phyloP scores from a whole-genome alignment of 768 basidiomycete species.

The Phaffia tasmanica region DNA sequence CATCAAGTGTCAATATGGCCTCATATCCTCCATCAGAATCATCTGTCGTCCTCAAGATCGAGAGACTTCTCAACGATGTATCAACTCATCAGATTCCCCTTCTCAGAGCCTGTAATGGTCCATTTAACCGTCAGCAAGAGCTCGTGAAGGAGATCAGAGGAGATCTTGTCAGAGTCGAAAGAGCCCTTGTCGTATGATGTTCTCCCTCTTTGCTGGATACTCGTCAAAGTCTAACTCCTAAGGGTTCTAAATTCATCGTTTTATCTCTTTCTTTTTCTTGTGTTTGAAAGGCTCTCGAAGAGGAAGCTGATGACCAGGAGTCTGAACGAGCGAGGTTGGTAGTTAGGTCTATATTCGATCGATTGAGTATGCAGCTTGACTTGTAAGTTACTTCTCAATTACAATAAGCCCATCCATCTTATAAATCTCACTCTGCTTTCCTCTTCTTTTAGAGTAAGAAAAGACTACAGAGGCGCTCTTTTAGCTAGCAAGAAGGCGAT shows the following conservation, averaged over 20 bases:
- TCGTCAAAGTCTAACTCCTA: too few species aligned
- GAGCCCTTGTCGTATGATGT: slow-evolving; percentile 44
- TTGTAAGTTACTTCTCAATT: not conserved
- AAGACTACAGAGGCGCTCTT: slow-evolving; percentile 56
- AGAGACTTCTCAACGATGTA: slow-evolving; percentile 55
- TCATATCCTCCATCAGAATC: too few species aligned
- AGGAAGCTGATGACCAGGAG: slow-evolving; percentile 59
- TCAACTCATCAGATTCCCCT: slow-evolving; percentile 62
- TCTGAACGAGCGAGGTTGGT: slow-evolving; percentile 46
- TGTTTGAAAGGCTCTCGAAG: slow-evolving; percentile 41
- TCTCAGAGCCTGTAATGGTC: slow-evolving; percentile 56
- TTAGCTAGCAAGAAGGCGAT: slow-evolving; percentile 64
- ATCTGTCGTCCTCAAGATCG: slow-evolving; percentile 45
- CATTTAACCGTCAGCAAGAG: slow-evolving; percentile 59
- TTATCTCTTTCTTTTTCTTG: not conserved
- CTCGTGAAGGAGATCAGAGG: slow-evolving; percentile 63
- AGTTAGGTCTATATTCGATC: slow-evolving; percentile 33
- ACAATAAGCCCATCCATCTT: not conserved
- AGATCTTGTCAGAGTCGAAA: slow-evolving; percentile 54
- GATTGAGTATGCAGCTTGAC: slow-evolving; percentile 43
- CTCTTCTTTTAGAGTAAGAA: slow-evolving; percentile 44
- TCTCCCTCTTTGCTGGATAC: too few species aligned
- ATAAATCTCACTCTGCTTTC: not conserved
- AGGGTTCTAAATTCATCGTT: not conserved
- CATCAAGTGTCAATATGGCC: too few species aligned